phyloP scores from a whole-genome alignment of 2,329 filamentous ascomycete genomes.

The Sordariomycetes sp. region DNA sequence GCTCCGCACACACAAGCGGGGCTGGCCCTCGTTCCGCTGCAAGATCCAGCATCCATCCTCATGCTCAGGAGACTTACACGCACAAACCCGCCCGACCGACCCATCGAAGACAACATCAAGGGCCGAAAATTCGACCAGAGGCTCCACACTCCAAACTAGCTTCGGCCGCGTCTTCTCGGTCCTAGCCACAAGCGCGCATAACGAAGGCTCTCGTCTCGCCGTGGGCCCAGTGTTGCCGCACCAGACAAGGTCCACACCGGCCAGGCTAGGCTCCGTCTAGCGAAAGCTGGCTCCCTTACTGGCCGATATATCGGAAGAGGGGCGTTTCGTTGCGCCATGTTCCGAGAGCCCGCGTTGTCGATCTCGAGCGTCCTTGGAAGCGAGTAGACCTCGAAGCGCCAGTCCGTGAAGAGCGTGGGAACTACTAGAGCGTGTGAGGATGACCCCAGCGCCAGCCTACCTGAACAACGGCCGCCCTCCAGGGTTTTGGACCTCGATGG shows the following conservation, averaged over 20 bases:
- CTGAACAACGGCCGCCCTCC: too few relatives aligned
- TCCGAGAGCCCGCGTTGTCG: neutral
- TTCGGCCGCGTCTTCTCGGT: neutral
- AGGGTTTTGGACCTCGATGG: too few relatives aligned
- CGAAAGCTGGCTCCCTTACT: neutral
- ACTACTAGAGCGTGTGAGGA: too few relatives aligned
- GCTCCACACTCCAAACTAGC: neutral
- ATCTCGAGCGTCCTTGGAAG: neutral
- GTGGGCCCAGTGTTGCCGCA: neutral
- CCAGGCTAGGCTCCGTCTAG: neutral
- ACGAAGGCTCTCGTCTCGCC: neutral
- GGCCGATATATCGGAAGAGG: neutral
- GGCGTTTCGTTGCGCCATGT: neutral
- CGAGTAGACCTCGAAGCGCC: too few relatives aligned
- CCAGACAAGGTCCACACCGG: neutral
- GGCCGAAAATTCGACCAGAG: neutral
- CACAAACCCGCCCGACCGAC: neutral
- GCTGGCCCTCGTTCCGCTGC: neutral
- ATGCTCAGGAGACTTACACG: neutral
- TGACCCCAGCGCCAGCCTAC: too few relatives aligned
- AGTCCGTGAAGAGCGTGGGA: too few relatives aligned
- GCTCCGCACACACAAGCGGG: neutral
- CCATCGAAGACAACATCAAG: neutral
- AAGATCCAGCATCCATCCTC: neutral
- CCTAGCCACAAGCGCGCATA: neutral